phyloP scores from a whole-genome alignment of 805 yeast species.

The Saccharomycopsis sp. region DNA sequence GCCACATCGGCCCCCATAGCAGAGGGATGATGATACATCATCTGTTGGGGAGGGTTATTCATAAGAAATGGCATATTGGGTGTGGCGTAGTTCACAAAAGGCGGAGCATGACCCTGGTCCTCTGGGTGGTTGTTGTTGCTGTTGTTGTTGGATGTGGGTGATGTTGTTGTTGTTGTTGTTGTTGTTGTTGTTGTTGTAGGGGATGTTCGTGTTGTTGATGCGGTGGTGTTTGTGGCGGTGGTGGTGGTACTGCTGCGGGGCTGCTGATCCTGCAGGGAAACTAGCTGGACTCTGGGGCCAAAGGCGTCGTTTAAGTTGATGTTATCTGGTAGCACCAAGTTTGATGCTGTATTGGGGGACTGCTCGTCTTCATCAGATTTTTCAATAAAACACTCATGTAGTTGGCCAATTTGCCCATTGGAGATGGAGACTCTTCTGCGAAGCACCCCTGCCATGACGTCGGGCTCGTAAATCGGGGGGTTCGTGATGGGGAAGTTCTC shows the following conservation, averaged over 20 bases:
- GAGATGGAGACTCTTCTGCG: conserved; percentile 72
- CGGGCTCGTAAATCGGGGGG: conserved; percentile 39
- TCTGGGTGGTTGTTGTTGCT: background rate
- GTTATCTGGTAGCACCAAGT: too few relatives aligned
- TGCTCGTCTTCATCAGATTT: conserved; percentile 23
- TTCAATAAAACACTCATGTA: conserved; percentile 32
- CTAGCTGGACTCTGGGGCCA: background rate
- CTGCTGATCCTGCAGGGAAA: conserved; percentile 23
- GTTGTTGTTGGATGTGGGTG: background rate
- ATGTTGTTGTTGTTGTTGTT: background rate
- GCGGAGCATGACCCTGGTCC: too few relatives aligned
- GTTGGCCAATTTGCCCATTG: conserved; percentile 78
- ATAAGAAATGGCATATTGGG: too few relatives aligned
- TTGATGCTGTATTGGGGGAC: too few relatives aligned
- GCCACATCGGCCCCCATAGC: too few relatives aligned
- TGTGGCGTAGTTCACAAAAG: too few relatives aligned
- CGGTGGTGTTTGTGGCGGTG: background rate
- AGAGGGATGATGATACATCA: too few relatives aligned
- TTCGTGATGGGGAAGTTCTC: conserved; percentile 17
- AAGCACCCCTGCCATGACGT: conserved; percentile 31
- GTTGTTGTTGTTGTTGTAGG: background rate
- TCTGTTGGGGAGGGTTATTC: conserved; percentile 1
- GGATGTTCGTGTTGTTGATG: background rate
- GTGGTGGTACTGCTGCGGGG: conserved; percentile 9
- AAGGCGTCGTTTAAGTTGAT: background rate